These are phyloP conservation scores for Phytophthora pseudosyringae DNA, from an alignment of 352 stramenopile genomes.

Conservation along the genomic window DNA sequence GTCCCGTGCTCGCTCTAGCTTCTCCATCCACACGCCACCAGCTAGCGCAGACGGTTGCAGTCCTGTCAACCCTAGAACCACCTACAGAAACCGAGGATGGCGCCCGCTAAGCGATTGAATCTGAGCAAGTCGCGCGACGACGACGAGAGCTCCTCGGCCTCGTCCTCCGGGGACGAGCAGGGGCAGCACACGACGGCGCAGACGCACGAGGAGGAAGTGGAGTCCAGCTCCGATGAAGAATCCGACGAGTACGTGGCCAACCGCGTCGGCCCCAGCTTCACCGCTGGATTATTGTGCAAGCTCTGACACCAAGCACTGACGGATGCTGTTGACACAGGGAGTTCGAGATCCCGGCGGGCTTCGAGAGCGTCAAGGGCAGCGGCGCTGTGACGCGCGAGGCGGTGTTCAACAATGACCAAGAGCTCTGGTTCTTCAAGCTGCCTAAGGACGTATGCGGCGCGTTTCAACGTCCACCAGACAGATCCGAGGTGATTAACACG, in stretches of 20 bases:
- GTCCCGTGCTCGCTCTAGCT: not conserved
- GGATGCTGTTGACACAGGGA: conserved; percentile 46
- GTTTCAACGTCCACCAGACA: not conserved
- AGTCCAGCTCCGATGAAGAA: conserved; percentile 54
- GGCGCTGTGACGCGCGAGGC: conserved; percentile 63
- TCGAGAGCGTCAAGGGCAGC: conserved; percentile 70
- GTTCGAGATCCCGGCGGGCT: conserved; percentile 81
- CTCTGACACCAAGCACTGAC: conserved; percentile 19
- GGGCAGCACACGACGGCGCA: conserved; percentile 25
- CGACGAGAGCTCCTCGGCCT: conserved; percentile 44
- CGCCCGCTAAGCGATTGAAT: conserved; percentile 67
- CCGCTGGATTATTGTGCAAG: not conserved
- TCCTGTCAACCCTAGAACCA: conserved; percentile 9
- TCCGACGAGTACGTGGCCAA: conserved; percentile 54
- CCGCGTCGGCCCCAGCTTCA: conserved; percentile 1
- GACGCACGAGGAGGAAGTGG: conserved; percentile 24
- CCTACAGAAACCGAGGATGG: conserved; percentile 40
- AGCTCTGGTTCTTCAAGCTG: conserved; percentile 90
- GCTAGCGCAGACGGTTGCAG: conserved; percentile 11
- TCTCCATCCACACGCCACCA: not conserved
- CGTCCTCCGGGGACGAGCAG: conserved; percentile 50
- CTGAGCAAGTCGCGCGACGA: conserved; percentile 52
- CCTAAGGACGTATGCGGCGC: conserved; percentile 70
- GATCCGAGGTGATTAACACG: conserved; percentile 11
- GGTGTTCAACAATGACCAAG: conserved; percentile 72